phyloP scores from a whole-genome alignment of 2,329 filamentous ascomycete species.

The Neopestalotiopsis sp. region DNA sequence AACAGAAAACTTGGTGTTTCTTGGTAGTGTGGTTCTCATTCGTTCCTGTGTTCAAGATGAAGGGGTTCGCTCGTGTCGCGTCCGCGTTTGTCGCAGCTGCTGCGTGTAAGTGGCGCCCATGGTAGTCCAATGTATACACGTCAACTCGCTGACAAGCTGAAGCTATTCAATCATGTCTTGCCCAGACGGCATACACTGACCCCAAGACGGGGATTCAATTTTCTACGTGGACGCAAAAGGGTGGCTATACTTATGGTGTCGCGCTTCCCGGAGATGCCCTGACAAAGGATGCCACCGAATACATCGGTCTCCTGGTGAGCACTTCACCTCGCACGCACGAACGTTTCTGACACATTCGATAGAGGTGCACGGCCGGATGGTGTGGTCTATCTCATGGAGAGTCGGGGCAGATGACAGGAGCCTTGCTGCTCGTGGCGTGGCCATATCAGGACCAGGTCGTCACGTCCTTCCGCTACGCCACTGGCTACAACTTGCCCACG shows the following conservation, averaged over 20 bases:
- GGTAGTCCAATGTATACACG: background rate
- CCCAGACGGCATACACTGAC: conserved; percentile 36
- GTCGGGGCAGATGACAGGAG: conserved; percentile 39
- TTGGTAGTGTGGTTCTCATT: conserved; percentile 22
- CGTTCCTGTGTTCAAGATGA: conserved; percentile 31
- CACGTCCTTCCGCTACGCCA: conserved; percentile 63
- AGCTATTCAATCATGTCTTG: conserved; percentile 33
- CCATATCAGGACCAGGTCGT: conserved; percentile 57
- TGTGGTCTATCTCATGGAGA: conserved; percentile 37
- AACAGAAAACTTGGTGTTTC: background rate
- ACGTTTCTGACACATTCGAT: conserved; percentile 21
- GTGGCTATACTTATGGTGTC: conserved; percentile 33
- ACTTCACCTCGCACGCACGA: background rate
- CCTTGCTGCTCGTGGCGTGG: conserved; percentile 56
- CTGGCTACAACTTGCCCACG: conserved; percentile 63
- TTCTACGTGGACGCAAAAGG: conserved; percentile 31
- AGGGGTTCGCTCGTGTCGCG: conserved; percentile 33
- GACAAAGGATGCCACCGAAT: conserved; percentile 34
- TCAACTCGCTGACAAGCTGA: conserved; percentile 22
- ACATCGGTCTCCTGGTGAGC: conserved; percentile 36
- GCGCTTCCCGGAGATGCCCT: conserved; percentile 35
- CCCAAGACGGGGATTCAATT: conserved; percentile 35
- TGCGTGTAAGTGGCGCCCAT: conserved; percentile 29
- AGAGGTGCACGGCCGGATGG: conserved; percentile 37
- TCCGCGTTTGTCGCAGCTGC: conserved; percentile 35